These are phyloP conservation scores for Paraphaeosphaeria minitans DNA, from an alignment of 2,329 filamentous ascomycete species.

Conservation along the genomic window DNA sequence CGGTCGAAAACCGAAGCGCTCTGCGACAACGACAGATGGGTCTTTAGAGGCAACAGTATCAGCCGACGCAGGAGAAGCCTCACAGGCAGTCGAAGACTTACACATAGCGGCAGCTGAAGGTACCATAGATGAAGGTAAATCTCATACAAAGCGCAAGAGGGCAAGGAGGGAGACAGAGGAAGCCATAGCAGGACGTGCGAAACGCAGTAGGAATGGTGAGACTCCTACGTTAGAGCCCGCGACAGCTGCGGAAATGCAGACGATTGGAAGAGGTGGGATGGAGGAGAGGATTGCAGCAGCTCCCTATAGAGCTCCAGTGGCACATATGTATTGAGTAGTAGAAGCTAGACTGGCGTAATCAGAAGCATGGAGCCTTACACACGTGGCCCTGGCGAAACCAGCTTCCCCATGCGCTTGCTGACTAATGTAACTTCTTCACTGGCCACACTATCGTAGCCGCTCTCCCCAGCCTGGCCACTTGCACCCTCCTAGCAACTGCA, in stretches of 20 bases:
- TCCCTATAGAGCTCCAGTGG: no score
- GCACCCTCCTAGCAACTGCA: no score
- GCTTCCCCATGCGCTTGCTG: no score
- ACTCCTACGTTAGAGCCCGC: neutral
- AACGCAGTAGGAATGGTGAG: conserved; percentile 1
- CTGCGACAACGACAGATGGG: conserved; percentile 6
- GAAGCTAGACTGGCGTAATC: no score
- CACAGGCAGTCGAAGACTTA: conserved; percentile 1
- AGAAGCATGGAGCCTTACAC: no score
- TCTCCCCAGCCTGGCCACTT: no score
- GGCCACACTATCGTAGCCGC: no score
- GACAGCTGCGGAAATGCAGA: neutral
- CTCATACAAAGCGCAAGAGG: conserved; percentile 2
- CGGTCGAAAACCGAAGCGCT: conserved; percentile 12
- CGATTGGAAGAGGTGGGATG: neutral
- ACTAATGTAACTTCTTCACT: no score
- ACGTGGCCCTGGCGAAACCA: no score
- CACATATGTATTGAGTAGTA: no score
- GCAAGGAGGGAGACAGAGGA: conserved; percentile 1
- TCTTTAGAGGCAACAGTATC: neutral
- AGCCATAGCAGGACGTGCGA: neutral
- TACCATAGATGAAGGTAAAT: neutral
- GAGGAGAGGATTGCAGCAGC: no score
- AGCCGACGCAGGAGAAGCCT: conserved; percentile 1
- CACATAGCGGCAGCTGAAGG: neutral